Conservation (phyloP, 2,329 filamentous ascomycete genomes). For the Aciculosporium take region DNA sequence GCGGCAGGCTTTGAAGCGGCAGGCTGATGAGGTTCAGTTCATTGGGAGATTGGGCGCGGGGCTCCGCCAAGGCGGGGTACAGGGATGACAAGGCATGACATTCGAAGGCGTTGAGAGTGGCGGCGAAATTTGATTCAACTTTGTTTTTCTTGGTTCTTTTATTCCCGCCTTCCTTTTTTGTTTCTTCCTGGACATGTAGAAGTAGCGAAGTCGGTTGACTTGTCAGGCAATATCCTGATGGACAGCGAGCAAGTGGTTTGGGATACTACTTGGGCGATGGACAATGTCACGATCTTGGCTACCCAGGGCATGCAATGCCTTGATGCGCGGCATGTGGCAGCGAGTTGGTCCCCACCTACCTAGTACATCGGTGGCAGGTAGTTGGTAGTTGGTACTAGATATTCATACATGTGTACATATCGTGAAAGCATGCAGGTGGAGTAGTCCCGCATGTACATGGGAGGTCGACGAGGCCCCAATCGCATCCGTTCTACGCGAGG, state of each 20-base stretch:
- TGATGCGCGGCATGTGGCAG: background rate
- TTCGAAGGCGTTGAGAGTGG: background rate
- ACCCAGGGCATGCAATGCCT: background rate
- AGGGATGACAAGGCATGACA: background rate
- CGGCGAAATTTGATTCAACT: background rate
- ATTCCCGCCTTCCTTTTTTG: background rate
- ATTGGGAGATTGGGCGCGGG: constrained; percentile 44
- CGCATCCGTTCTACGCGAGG: too few relatives aligned
- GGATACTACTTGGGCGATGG: too few relatives aligned
- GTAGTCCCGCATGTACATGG: too few relatives aligned
- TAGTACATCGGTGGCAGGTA: too few relatives aligned
- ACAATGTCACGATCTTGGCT: too few relatives aligned
- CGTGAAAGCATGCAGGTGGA: too few relatives aligned
- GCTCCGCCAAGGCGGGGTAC: background rate
- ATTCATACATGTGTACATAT: too few relatives aligned
- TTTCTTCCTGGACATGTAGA: background rate
- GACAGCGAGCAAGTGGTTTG: background rate
- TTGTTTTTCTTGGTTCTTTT: background rate
- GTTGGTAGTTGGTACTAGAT: too few relatives aligned
- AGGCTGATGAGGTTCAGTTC: constrained; percentile 67
- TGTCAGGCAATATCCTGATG: background rate
- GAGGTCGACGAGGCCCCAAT: too few relatives aligned
- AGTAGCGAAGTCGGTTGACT: background rate
- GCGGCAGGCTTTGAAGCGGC: constrained; percentile 58
- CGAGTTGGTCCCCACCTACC: too few relatives aligned